Conservation (phyloP, 495 filamentous ascomycete genomes). For the Neurospora sp. region DNA sequence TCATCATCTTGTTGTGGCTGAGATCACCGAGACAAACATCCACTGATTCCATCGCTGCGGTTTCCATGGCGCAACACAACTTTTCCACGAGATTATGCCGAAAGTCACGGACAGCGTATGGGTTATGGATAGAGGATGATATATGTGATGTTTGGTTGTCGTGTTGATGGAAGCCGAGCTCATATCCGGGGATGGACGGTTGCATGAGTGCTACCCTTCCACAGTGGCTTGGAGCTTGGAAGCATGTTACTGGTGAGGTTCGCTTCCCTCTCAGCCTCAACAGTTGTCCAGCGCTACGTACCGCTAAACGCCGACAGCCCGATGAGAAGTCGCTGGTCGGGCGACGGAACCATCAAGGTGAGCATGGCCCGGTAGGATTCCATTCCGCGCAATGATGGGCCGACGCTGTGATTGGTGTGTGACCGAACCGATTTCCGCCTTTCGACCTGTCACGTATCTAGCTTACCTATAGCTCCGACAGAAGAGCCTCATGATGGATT, state of each 20-base stretch:
- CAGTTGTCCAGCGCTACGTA: background rate
- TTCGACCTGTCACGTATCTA: background rate
- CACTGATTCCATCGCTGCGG: background rate
- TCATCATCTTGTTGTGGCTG: background rate
- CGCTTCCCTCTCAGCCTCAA: too few species aligned
- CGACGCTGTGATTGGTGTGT: background rate
- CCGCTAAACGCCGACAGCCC: background rate
- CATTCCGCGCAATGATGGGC: background rate
- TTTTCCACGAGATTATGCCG: background rate
- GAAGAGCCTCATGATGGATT: background rate
- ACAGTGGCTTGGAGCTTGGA: background rate
- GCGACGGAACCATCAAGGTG: background rate
- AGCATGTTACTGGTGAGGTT: background rate
- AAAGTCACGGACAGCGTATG: background rate
- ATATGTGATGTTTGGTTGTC: background rate
- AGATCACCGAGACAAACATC: background rate
- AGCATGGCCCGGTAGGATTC: background rate
- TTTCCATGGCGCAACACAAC: background rate
- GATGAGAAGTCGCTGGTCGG: background rate
- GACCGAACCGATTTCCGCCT: background rate
- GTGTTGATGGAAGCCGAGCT: background rate
- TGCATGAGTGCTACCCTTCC: background rate
- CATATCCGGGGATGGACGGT: background rate
- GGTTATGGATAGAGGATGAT: background rate
- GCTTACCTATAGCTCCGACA: background rate